These are phyloP conservation scores for Trametes sp. DNA, from an alignment of 1,284 basidiomycete species.

Conservation along the genomic window DNA sequence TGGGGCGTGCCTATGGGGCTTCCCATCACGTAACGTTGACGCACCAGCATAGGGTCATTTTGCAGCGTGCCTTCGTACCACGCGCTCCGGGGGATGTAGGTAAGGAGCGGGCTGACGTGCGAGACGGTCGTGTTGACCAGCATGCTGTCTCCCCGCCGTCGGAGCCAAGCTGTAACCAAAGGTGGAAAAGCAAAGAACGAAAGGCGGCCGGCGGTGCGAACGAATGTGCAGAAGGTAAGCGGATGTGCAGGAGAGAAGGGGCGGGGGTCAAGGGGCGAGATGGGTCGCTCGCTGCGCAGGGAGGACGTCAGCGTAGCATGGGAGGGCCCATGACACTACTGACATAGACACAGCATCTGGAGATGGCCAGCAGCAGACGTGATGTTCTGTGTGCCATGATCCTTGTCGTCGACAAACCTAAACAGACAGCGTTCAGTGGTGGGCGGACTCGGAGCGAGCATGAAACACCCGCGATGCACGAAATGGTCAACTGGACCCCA, in stretches of 20 bases:
- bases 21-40: slow-evolving; percentile 4
- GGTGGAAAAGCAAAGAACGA: not conserved
- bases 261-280: not conserved
- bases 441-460: too few species aligned
- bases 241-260: not conserved
- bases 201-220: not conserved
- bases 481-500: too few species aligned
- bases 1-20: too few species aligned
- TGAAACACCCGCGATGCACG: too few species aligned
- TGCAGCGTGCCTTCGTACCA: slow-evolving; percentile 28
- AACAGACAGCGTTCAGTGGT: slow-evolving; percentile 9
- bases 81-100: slow-evolving; percentile 33
- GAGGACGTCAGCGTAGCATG: not conserved
- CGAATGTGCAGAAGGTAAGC: not conserved
- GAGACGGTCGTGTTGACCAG: slow-evolving; percentile 37
- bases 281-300: not conserved
- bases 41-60: slow-evolving; percentile 15
- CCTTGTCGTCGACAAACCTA: slow-evolving; percentile 21
- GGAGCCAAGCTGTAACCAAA: not conserved
- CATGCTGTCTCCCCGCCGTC: slow-evolving; percentile 22
- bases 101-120: slow-evolving; percentile 36
- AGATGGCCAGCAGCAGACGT: slow-evolving; percentile 12
- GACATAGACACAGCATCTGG: slow-evolving; percentile 24
- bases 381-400: slow-evolving; percentile 19
- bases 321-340: not conserved